These are phyloP conservation scores for Epithele typhae DNA, from an alignment of 768 basidiomycete species.

Conservation along the genomic window DNA sequence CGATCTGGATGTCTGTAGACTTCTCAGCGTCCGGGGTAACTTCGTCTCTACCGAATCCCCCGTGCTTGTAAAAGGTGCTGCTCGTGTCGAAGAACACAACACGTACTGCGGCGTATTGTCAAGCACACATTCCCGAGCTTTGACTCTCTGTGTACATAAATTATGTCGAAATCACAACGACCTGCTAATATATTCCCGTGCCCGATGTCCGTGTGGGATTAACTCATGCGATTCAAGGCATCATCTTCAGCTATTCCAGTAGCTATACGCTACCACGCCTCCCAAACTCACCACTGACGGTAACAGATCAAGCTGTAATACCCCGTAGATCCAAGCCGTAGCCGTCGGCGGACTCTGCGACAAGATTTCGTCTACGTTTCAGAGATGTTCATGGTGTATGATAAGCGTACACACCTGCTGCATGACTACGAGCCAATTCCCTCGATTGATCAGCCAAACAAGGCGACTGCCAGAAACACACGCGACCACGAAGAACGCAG, in stretches of 20 bases:
- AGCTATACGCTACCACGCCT: slow-evolving; percentile 50
- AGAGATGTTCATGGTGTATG: not conserved
- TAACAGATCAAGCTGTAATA: slow-evolving; percentile 64
- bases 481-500: slow-evolving; percentile 55
- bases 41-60: not conserved
- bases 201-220: too few species aligned
- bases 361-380: not conserved
- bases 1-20: not conserved
- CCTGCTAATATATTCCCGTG: too few species aligned
- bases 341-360: slow-evolving; percentile 70
- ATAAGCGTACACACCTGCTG: slow-evolving; percentile 48
- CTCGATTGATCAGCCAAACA: slow-evolving; percentile 66
- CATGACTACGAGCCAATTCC: slow-evolving; percentile 70
- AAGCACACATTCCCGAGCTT: slow-evolving; percentile 22
- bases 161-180: not conserved
- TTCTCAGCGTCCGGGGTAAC: not conserved
- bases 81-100: slow-evolving; percentile 21
- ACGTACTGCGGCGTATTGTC: slow-evolving; percentile 28
- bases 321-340: slow-evolving; percentile 73
- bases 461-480: slow-evolving; percentile 56
- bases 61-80: slow-evolving; percentile 29
- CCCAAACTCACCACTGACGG: slow-evolving; percentile 55
- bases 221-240: slow-evolving; percentile 17
- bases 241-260: slow-evolving; percentile 59
- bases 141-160: not conserved